Base-by-base conservation (phyloP, 2,329 filamentous ascomycete genomes). In the Hypoxylon sp. region DNA sequence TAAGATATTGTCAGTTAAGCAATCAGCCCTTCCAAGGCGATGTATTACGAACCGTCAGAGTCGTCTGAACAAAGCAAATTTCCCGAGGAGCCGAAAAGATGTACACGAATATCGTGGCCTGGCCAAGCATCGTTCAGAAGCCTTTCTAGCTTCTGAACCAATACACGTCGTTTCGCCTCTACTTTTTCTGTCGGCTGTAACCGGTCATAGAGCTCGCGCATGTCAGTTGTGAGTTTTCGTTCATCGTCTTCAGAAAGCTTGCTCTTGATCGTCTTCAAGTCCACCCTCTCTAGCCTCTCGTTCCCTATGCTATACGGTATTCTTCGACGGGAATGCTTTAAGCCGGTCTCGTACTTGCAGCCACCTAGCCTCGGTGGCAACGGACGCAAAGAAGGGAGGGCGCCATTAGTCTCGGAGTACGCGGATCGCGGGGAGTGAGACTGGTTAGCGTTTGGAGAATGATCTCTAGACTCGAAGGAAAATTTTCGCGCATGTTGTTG, bases 51-150 rank as follows among this genome's bases (percentile, higher is more conserved):
- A 97, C 94, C 93, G 83, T 99, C 96, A 58, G 96, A 99, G 78
- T 98, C 94, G 80, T 94, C 94, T 35, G 95, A 97, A 81, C 94
- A 98, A 63, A 99, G 84, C 79, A 96, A 84, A 80, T 99, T 99
- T 52, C 96, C 96, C 3, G 96, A 98, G 4, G 96, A 98, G n/a
- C 96, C 96, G 86, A 99, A 99, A 14, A 98, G 89, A 79, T 96
- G 91, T 37, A 98, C 96, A 73, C 88, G 90, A 76, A 98, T 98
- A 68, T 97, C 88, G 75, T 94, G 91, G 0, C 92, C 94, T 0
- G 96, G 96, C 93, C 95, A 99, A 78, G 97, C 90, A 6, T 92
- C 88, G 76, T 97, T 96, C 78, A 99, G 90, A 44, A 98, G 88
- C 73, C 87, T 91, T 80, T 97, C 92, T 75, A 99, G 83, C 82